Evolutionary conservation across 1,284 basidiomycete species (phyloP).

Genomic region (Sparassis latifolia): DNA sequence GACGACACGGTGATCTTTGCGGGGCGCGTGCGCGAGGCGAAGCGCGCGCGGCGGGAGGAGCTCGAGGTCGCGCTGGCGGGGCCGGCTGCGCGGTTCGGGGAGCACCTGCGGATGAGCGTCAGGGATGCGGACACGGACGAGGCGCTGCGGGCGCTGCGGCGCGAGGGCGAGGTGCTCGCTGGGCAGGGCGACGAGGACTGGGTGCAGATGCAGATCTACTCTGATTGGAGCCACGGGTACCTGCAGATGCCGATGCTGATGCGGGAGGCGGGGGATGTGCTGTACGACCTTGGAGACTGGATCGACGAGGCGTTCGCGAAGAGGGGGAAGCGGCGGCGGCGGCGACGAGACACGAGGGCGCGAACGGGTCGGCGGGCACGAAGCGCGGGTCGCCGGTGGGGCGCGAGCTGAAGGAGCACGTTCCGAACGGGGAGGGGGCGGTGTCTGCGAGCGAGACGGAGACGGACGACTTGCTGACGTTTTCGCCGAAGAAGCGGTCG

Average conservation of each 20-base stretch:
- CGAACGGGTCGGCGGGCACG: neutral
- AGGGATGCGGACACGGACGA: constrained; percentile 24
- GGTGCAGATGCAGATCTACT: constrained; percentile 89
- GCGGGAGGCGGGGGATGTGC: constrained; percentile 75
- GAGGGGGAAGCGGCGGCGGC: constrained; percentile 3
- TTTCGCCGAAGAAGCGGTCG: constrained; percentile 56
- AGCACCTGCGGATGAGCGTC: constrained; percentile 42
- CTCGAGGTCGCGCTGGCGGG: constrained; percentile 49
- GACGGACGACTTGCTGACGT: constrained; percentile 64
- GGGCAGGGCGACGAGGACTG: constrained; percentile 86
- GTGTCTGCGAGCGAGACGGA: constrained; percentile 43
- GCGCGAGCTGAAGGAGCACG: neutral
- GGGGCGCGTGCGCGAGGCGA: constrained; percentile 88
- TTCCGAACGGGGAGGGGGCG: constrained; percentile 2
- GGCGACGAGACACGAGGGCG: neutral
- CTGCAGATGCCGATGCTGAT: constrained; percentile 90
- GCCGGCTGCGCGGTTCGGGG: constrained; percentile 53
- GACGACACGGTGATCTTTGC: constrained; percentile 96
- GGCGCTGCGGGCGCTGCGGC: constrained; percentile 36
- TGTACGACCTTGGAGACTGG: constrained; percentile 91
- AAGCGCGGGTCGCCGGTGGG: constrained; percentile 1
- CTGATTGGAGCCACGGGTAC: constrained; percentile 91
- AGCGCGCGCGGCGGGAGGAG: constrained; percentile 72
- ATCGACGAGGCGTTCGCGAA: constrained; percentile 73
- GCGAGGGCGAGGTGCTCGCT: constrained; percentile 52